These are phyloP conservation scores for Jamesozyma jinghongensis DNA, from an alignment of 805 yeast genomes.

Conservation along the genomic window DNA sequence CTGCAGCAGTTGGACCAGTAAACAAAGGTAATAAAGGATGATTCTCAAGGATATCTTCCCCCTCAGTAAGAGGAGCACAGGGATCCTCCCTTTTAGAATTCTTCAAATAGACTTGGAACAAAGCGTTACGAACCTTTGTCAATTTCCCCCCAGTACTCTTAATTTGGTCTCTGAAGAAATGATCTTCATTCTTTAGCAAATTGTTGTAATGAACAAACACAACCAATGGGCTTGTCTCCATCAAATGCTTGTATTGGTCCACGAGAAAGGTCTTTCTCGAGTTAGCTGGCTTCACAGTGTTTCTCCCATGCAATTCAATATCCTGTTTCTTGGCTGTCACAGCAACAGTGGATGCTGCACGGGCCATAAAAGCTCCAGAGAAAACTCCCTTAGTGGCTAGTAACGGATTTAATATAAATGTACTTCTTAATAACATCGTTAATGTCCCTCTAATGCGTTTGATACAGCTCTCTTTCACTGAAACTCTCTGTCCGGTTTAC, in stretches of 20 bases:
- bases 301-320: slow-evolving; percentile 4
- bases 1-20: slow-evolving; percentile 78
- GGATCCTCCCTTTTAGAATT: slow-evolving; percentile 68
- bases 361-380: not conserved
- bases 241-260: slow-evolving; percentile 65
- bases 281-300: slow-evolving; percentile 51
- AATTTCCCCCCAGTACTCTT: slow-evolving; percentile 58
- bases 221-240: slow-evolving; percentile 59
- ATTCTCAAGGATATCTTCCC: slow-evolving; percentile 28
- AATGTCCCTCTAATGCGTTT: too few species aligned
- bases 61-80: slow-evolving; percentile 38
- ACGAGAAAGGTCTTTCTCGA: slow-evolving; percentile 82
- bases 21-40: slow-evolving; percentile 70
- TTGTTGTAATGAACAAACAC: slow-evolving; percentile 82
- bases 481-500: too few species aligned
- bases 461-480: too few species aligned
- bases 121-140: slow-evolving; percentile 55
- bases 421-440: not conserved
- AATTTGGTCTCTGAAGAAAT: slow-evolving; percentile 51
- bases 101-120: slow-evolving; percentile 70
- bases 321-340: slow-evolving; percentile 3
- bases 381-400: not conserved
- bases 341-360: slow-evolving; percentile 1
- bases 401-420: not conserved
- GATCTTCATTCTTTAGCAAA: slow-evolving; percentile 59